Base-by-base conservation (phyloP, 192 early-diverging fungal species). In the Podila clonocystis region DNA sequence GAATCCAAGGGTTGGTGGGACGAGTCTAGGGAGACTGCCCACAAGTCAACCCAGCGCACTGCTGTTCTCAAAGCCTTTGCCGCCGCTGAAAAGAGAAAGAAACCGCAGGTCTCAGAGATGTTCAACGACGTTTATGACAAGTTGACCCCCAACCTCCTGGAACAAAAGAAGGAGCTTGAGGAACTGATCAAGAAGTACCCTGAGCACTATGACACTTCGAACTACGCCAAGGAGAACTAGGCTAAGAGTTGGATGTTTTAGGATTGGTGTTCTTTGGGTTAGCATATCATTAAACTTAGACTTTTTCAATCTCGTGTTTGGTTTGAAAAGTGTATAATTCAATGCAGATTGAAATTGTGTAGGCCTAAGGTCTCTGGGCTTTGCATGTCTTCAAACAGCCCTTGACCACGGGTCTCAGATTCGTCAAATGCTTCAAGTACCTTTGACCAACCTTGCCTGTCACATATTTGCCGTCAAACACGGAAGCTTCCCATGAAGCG, bases 121-220 rank as follows among this genome's bases (percentile, higher is more conserved):
- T 99, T 97, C 82, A 95, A 89, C 36, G 98, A 99, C 79, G 97
- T 99, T 24, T 98, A 97, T 74, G 96, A 95, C 67, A 88, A 93
- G 78, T 74, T 94, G 50, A 89, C 96, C 29, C 92, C 90, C 67
- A 89, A 91, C 75, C 74, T 99, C 34, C 63, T 87, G 59, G 90
- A 92, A 62, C 96, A 99, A 82, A 84, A 93, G 84, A 82, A 85
- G 49, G 95, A 98, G 84, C 84, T 98, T 59, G 84, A 90, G 62
- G 87, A 85, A 49, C 78, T 99, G 70, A 89, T 95, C 63, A 84
- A 88, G 62, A 95, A 91, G 83, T 95, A 95, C 80, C 96, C 96
- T 26, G 90, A 94, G 68, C 91, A 95, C 73, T 98, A 96, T 66
- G 77, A 80, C 65, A 80, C 77, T 60, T 80, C 77, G 29, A 69